Conservation (phyloP, 371 early-diverging fungal species). For the Syncephalastrum contaminatum region DNA sequence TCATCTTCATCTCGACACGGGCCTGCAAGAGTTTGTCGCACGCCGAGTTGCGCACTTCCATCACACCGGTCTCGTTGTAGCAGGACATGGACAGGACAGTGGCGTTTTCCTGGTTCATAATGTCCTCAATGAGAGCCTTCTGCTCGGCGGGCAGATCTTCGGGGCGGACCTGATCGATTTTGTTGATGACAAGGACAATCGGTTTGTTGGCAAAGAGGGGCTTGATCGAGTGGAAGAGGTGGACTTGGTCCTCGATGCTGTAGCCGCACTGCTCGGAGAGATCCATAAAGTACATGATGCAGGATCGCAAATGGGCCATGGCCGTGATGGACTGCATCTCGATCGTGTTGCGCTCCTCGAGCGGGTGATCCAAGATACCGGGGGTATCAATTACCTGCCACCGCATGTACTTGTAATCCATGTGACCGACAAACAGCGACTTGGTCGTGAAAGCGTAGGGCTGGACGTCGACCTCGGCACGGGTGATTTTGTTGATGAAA, state of each 20-base stretch:
- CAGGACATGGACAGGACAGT: conserved; percentile 85
- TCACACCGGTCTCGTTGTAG: conserved; percentile 94
- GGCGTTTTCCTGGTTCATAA: conserved; percentile 68
- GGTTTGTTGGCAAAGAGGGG: conserved; percentile 99
- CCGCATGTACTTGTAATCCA: conserved; percentile 99
- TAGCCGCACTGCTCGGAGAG: conserved; percentile 99
- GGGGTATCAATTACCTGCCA: conserved; percentile 99
- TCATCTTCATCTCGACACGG: conserved; percentile 96
- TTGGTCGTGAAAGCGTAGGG: conserved; percentile 99
- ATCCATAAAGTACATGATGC: conserved; percentile 99
- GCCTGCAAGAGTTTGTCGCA: conserved; percentile 92
- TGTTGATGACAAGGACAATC: conserved; percentile 95
- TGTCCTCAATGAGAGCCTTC: conserved; percentile 70
- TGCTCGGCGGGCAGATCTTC: conserved; percentile 83
- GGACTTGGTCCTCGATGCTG: conserved; percentile 92
- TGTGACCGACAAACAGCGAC: conserved; percentile 99
- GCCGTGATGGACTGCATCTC: conserved; percentile 99
- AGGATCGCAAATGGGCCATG: conserved; percentile 98
- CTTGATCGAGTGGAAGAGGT: conserved; percentile 95
- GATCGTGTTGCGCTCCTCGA: conserved; percentile 99
- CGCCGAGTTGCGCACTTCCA: conserved; percentile 91
- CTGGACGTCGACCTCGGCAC: conserved; percentile 99
- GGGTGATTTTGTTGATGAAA: conserved; percentile 99
- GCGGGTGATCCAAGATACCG: conserved; percentile 99
- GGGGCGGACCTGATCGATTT: conserved; percentile 86